phyloP scores from a whole-genome alignment of 2,329 filamentous ascomycete species.

The Diaporthe longicolla region DNA sequence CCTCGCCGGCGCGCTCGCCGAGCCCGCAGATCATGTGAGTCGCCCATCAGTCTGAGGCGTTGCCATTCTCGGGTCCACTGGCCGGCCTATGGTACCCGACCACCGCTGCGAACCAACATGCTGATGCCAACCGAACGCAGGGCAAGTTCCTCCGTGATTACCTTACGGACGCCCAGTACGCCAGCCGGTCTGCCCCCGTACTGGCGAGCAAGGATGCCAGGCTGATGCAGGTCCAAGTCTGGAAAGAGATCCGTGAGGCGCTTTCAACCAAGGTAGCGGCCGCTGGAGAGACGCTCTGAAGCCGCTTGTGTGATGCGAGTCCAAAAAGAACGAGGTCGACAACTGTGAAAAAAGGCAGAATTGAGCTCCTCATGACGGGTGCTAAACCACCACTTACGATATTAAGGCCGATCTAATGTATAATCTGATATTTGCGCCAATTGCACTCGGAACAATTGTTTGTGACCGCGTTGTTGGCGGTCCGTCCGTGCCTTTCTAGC shows the following conservation, averaged over 20 bases:
- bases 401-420: not conserved
- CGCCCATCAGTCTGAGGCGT: not conserved
- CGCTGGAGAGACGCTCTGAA: not conserved
- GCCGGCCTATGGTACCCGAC: too few species aligned
- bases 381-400: not conserved
- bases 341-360: not conserved
- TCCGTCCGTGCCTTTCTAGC: not conserved
- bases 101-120: not conserved
- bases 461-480: not conserved
- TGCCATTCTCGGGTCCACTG: not conserved
- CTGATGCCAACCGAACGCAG: constrained; percentile 2
- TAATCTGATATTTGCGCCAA: not conserved
- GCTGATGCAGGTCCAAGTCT: constrained; percentile 35
- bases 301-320: too few species aligned
- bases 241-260: constrained; percentile 36
- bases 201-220: constrained; percentile 27
- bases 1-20: constrained; percentile 32
- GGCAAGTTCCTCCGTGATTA: constrained; percentile 40
- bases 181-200: constrained; percentile 23
- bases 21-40: constrained; percentile 28
- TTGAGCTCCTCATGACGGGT: not conserved
- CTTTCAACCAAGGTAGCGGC: constrained; percentile 17
- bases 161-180: constrained; percentile 35
- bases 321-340: not conserved
- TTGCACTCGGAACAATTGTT: too few species aligned